Base-by-base conservation (phyloP, 1,284 basidiomycete genomes). In the Fomitopsis palustris region DNA sequence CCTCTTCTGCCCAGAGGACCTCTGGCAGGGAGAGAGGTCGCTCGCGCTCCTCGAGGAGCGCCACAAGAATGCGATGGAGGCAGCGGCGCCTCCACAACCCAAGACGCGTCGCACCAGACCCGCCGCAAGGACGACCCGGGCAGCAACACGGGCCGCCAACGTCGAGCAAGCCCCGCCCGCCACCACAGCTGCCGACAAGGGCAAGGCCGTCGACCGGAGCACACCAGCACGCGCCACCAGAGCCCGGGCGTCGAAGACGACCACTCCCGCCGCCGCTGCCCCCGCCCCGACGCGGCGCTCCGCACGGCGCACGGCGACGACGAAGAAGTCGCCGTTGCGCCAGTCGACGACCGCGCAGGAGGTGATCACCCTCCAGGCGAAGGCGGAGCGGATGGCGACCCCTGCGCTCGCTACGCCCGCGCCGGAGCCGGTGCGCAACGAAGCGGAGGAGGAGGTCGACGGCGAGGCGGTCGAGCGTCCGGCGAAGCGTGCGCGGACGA, bases 191-290 rank as follows among this genome's bases (percentile, higher is more conserved):
- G 21, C 21, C 8, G 53, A 38, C 37, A 42, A 39, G 38, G 33
- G 39, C 23, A 54, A 54, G 25, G 53, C 37, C 21, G 38, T 42
- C 38, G 35, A 27, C 38, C 53, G 53, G 12, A n/a, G 64, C 60
- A 62, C 29, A 42, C 57, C 27, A 55, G 41, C 39, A 60, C 64
- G 23, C 33, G 42, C 58, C 56, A 62, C 65, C 62, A 61, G 61
- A 2, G 61, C 65, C 16, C 61, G 61, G 25, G 61, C 61, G 3
- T 53, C 42, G 62, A 64, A 64, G 57, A 61, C 65, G 51, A 65
- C 59, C 56, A 35, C 53, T 4, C n/a, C 54, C 14, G 17, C 33
- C 37, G 37, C 37, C 17, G 37, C 54, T 9, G 17, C 33, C 37
- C 21, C 37, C 17, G 37, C 38, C 10, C 37, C 53, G n/a, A 25